phyloP scores from a whole-genome alignment of 2,329 filamentous ascomycete species.

The Calycina herbarum region DNA sequence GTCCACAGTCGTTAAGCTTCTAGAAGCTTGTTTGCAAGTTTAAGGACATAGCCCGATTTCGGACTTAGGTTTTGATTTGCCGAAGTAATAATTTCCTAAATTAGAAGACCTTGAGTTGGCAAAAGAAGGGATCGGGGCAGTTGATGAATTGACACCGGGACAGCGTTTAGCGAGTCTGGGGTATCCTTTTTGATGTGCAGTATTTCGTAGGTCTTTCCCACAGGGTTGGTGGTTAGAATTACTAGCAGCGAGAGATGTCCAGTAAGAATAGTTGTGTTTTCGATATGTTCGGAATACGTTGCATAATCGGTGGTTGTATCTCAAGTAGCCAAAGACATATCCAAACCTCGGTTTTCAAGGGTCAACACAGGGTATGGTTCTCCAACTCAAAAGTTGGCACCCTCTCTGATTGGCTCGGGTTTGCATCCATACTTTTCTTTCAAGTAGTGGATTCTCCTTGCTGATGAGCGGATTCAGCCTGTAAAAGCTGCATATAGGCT shows the following conservation, averaged over 20 bases:
- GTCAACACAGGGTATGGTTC: constrained; percentile 4
- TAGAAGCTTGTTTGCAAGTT: neutral
- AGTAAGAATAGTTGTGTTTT: neutral
- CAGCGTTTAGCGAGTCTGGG: neutral
- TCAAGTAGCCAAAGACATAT: neutral
- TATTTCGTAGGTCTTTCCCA: neutral
- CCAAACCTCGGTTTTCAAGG: neutral
- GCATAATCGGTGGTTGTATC: neutral
- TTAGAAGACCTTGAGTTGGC: neutral
- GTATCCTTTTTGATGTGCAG: too few relatives aligned
- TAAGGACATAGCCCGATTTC: neutral
- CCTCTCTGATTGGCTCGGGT: neutral
- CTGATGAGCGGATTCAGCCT: constrained; percentile 13
- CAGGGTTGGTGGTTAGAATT: neutral
- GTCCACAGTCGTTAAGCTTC: neutral
- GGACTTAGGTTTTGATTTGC: neutral
- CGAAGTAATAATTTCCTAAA: neutral
- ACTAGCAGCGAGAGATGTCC: neutral
- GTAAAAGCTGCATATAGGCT: constrained; percentile 16
- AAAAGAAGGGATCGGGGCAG: neutral
- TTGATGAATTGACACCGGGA: neutral
- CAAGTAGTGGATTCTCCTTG: constrained; percentile 14
- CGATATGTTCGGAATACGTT: neutral
- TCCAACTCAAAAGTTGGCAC: constrained; percentile 1
- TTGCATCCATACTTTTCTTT: neutral